Base-by-base conservation (phyloP, 75 land plant species). In the Picea glauca region DNA sequence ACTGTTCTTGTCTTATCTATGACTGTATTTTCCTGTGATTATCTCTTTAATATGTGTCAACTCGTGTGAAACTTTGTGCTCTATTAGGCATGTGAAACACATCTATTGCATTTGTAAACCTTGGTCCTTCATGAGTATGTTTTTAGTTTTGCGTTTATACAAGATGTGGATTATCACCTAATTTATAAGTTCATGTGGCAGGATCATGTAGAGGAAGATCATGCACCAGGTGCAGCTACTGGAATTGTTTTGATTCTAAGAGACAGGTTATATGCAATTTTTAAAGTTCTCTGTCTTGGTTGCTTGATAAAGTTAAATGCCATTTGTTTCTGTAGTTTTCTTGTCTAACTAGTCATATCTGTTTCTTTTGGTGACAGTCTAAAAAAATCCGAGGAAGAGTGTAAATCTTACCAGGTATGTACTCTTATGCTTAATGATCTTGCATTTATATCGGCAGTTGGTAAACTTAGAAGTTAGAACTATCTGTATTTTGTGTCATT, bases 181-280 rank as follows among this genome's bases (percentile, higher is more conserved):
- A 67, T 67, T 67, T 18, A 67, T 38, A 12, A 38, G 7, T 35
- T 38, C 8, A 38, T 17, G 4, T 67, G 46, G 46, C 46, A 68
- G 72, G 72, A 68, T 35, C 72, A 68, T 18, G 72, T 40, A 40
- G 50, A 68, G 54, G 89, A 89, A 80, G 93, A 89, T 80, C 83
- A 83, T 83, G 91, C 85, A n/a, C 91, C 91, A 70, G 93, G 93
- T 62, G 89, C 62, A 14, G 82, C 91, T 15, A 91, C 93, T 63
- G 87, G 89, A 65, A 91, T 87, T 84, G 89, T 91, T 68, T 80
- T 91, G 70, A 80, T 82, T 75, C 87, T 89, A 56, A 87, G 91
- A 57, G 93, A 87, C 62, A 91, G 93, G 93, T 88, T 72, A 20
- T 77, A 11, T 23, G 62, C 3, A 26, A 26, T 0, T 17, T 30